A percentile compares a stretch with the other conserved stretches of the same genome.
phyloP scores from a whole-genome alignment of 169 alveolate species.

The Plasmodium relictum region DNA sequence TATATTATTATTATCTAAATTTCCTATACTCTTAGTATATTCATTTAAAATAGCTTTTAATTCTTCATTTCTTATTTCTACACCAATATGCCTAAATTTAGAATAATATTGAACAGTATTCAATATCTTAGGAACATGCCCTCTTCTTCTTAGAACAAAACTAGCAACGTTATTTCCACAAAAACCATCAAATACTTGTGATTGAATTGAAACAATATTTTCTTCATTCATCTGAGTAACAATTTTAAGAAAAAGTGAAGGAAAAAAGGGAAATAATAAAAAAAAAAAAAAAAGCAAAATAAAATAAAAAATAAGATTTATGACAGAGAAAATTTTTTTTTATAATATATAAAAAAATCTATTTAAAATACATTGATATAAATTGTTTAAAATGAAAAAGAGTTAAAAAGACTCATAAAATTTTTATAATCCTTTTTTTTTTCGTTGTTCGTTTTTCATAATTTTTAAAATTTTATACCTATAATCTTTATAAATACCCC shows the following conservation, averaged over 20 bases:
- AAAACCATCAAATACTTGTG: slow-evolving; percentile 74
- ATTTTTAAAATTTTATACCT: no score
- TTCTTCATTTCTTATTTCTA: slow-evolving; percentile 30
- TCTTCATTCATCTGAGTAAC: slow-evolving; percentile 7
- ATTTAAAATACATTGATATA: no score
- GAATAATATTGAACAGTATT: slow-evolving; percentile 75
- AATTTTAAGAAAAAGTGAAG: not conserved
- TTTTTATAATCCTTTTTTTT: no score
- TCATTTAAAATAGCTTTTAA: slow-evolving; percentile 27
- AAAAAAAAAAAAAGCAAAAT: not conserved
- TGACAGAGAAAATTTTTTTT: no score
- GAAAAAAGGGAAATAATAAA: not conserved
- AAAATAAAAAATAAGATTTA: not conserved
- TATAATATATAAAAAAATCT: no score
- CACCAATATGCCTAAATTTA: slow-evolving; percentile 54
- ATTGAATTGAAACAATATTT: slow-evolving; percentile 55
- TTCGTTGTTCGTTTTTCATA: no score
- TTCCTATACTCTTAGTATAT: not conserved
- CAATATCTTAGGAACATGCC: slow-evolving; percentile 56
- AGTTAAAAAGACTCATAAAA: not conserved
- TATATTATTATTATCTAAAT: slow-evolving; percentile 1
- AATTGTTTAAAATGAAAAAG: not conserved
- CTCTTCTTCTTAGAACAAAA: slow-evolving; percentile 69
- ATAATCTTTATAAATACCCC: no score
- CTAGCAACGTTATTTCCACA: slow-evolving; percentile 72